Base-by-base conservation (phyloP, 352 stramenopile genomes). In the Bremia lactucae region DNA sequence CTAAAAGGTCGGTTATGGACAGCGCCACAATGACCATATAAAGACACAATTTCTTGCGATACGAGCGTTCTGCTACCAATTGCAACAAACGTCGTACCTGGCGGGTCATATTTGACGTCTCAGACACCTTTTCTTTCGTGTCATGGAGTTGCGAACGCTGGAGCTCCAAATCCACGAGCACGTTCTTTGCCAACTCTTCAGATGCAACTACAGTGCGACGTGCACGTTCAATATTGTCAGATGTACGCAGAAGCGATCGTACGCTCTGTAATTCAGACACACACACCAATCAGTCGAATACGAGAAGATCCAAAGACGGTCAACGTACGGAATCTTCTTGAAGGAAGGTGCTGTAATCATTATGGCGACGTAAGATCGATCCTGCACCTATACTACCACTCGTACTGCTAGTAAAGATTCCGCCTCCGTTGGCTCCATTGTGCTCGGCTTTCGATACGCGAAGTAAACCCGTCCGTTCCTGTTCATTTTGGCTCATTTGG, bases 311-410 rank as follows among this genome's bases (percentile, higher is more conserved):
- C n/a, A 31, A 3, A 21, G 20, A 15, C 36, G 18, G 15, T 18
- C 28, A 21, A 62, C 65, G 26, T 40, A 84, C 74, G 34, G 72
- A 47, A 46, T 87, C 74, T 10, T 44, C 48, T 2, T 52, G 47
- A 41, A 75, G 58, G 46, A 87, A 87, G 9, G 74, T 87, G 58
- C 65, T 82, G 67, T 87, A 87, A 55, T 83, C 84, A 55, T 72
- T 78, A 31, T 70, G 43, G 26, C 36, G 56, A 34, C 52, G 49
- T 4, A 38, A 37, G 15, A 67, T 52, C 2, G 53, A 43, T 26
- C 63, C 57, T 36, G 52, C 57, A 31, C 49, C 36, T 15, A 49
- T 63, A 31, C 67, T 59, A 45, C 48, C 42, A 6, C 36, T 50
- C 22, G 59, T 64, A n/a, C 54, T 48, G 2, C 38, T 43, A 2